Evolutionary conservation across 2,329 filamentous ascomycete species (phyloP), one percentile per base, ranked within the genome.

Genomic region (Neopestalotiopsis sp.): DNA sequence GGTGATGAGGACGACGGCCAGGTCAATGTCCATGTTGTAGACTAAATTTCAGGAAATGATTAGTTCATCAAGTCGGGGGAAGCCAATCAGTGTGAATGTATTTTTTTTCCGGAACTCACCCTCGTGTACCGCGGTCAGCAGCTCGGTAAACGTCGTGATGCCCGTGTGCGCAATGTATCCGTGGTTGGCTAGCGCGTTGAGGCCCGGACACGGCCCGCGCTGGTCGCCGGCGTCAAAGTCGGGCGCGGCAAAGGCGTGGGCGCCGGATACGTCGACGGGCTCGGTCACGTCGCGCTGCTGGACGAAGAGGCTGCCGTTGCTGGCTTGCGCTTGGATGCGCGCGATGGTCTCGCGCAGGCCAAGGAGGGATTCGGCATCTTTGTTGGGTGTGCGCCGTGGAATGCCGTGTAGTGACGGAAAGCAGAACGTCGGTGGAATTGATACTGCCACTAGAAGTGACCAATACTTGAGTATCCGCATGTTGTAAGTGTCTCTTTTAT

Each of bases 11-110:
- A 84, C 68, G 2, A 78, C 76, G 0, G 76, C 76, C 0, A 85
- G 71, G 14, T 83, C 83, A 28, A 84, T 61, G 0, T 79, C 80
- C 84, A 86, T 86, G 4, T 82, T 81, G 30, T 79, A 84, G 1
- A 86, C 76, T 45, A 5, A 9, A 14, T 20, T 38, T n/a, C 13
- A 3, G 9, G 30, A 13, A 3, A 0, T 38, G 58, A 38, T n/a
- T 1, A n/a, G 30, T 5, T 6, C 3, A 14, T 7, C 12, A 45
- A 12, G 12, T 2, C 12, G 2, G 12, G 40, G 13, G 40, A 17
- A 17, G 7, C 12, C 1, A 17, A 45, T 45, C 3, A 28, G 24
- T 28, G 24, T 28, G 24, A 28, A 28, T 28, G 49, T 10, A 38
- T 24, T 6, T 3, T 4, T 2, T 28, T 28, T 28, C 24, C 24